Percentiles rank a stretch among this genome's conserved stretches.
phyloP scores from a whole-genome alignment of 768 basidiomycete genomes.

The Tulasnella calospora region DNA sequence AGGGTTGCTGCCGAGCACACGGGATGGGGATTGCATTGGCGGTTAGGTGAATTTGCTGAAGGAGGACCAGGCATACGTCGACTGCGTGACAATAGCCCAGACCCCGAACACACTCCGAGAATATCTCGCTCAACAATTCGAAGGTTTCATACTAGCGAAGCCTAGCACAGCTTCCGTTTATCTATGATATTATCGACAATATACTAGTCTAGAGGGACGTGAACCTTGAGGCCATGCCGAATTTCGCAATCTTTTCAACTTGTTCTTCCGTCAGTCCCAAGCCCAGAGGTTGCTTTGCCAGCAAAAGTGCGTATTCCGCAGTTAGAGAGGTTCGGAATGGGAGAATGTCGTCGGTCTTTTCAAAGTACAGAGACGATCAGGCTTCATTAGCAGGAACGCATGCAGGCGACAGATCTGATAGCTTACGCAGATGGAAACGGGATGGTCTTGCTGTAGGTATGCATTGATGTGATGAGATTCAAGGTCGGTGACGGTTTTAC shows the following conservation, averaged over 20 bases:
- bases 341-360: slow-evolving; percentile 75
- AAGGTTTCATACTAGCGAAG: too few relatives aligned
- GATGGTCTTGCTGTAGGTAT: slow-evolving; percentile 60
- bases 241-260: slow-evolving; percentile 52
- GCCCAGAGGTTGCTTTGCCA: slow-evolving; percentile 66
- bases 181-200: neutral
- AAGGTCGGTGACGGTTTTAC: slow-evolving; percentile 60
- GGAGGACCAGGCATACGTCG: neutral
- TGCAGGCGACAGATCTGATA: slow-evolving; percentile 12
- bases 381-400: neutral
- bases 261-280: slow-evolving; percentile 60
- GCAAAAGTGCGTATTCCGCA: slow-evolving; percentile 73
- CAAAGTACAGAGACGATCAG: neutral
- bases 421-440: slow-evolving; percentile 72
- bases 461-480: slow-evolving; percentile 69
- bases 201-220: neutral
- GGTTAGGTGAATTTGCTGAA: neutral
- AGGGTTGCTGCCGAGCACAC: slow-evolving; percentile 4
- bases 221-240: slow-evolving; percentile 52
- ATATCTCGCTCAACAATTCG: neutral
- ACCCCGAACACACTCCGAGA: neutral
- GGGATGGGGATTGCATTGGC: neutral
- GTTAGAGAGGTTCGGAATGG: slow-evolving; percentile 69
- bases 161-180: neutral
- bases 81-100: neutral